Conservation (phyloP, 2,329 filamentous ascomycete genomes). For the Plectosphaerella plurivora region DNA sequence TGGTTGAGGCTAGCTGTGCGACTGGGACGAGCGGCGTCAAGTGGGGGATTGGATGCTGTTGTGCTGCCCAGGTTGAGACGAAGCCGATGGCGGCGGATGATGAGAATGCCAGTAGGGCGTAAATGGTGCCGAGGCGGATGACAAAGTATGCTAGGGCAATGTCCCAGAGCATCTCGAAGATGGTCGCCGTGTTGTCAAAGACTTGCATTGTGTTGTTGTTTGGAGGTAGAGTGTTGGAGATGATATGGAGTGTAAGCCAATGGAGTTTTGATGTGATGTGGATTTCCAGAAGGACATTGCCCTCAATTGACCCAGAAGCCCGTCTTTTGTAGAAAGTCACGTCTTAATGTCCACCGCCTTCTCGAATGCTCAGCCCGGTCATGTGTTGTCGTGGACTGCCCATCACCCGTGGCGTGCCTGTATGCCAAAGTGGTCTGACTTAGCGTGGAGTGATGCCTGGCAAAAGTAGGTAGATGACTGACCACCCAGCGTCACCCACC, state of each 20-base stretch:
- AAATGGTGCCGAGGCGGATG: constrained; percentile 23
- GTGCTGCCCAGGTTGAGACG: not conserved
- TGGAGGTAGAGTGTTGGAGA: not conserved
- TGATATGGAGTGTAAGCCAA: not conserved
- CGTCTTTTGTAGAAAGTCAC: not conserved
- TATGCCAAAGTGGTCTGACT: not conserved
- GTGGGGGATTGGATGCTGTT: not conserved
- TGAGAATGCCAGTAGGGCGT: constrained; percentile 21
- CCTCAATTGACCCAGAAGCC: not conserved
- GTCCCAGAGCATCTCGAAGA: constrained; percentile 32
- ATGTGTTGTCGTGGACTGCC: not conserved
- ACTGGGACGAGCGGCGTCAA: not conserved
- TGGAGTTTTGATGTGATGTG: too few relatives aligned
- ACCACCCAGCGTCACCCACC: not conserved
- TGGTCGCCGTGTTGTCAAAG: constrained; percentile 25
- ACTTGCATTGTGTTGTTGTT: constrained; percentile 4
- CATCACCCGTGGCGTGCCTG: not conserved
- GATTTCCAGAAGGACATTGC: too few relatives aligned
- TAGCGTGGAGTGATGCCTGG: not conserved
- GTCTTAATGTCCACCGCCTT: too few relatives aligned
- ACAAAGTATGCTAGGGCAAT: constrained; percentile 28
- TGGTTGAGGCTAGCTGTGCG: not conserved
- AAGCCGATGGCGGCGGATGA: constrained; percentile 8
- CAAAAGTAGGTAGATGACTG: not conserved
- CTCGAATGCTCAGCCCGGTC: not conserved